Evolutionary conservation across 805 yeast species (phyloP), one percentile per base, ranked within the genome.

Genomic region (Candida chilensis): DNA sequence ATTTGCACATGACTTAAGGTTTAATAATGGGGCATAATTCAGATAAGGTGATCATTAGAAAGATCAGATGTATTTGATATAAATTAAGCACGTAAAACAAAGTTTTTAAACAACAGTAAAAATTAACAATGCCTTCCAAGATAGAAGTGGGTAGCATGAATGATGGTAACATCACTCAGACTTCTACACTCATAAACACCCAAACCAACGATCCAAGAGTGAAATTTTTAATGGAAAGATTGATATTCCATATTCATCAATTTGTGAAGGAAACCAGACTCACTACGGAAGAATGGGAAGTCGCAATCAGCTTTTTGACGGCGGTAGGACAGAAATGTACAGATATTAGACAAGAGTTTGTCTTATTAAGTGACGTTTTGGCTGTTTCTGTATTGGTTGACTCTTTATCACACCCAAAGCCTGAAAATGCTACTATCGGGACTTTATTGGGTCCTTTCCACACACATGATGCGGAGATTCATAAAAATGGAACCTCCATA

Each of bases 401-500:
- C 24, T 34, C 37, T 11, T 27, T 44, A 12, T 41, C 46, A 9
- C 41, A 44, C 27, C 48, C 48, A 11, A 44, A 44, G 29, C 48
- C 48, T n/a, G 27, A 32, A 10, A 27, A 28, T 15, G 48, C 48
- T 13, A 44, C 48, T 10, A 29, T 40, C 16, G 48, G 48, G 7
- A 44, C 48, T 10, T 33, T 44, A 22, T 33, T 44, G 27, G 47
- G 48, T 5, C 48, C 48, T 24, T 44, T 44, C 34, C 48, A 44
- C 24, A 44, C 48, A 5, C 48, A 44, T 29, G 47, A 42, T 32
- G 48, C 47, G 22, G 42, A 32, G 17, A 32, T 31, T 21, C 39
- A 38, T 25, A 38, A 36, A 17, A 32, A 32, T 17, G 48, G 44
- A 17, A 30, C 31, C 12, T 34, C 41, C 2, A 41, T 44, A 15